Conservation (phyloP, 352 stramenopile genomes). For the Pilasporangium apinafurcum region DNA sequence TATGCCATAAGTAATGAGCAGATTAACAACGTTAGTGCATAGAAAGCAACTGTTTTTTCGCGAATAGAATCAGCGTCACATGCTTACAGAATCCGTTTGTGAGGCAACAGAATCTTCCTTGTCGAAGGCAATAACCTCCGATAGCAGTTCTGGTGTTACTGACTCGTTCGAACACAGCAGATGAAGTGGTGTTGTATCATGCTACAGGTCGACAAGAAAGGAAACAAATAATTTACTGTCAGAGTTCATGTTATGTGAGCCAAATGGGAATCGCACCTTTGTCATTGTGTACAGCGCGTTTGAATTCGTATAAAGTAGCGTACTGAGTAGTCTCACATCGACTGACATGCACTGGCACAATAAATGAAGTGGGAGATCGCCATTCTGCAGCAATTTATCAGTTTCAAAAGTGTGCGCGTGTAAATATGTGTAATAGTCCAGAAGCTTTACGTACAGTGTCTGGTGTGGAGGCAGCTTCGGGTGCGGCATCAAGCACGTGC, state of each 20-base stretch:
- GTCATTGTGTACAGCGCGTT: conserved; percentile 17
- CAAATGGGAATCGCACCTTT: conserved; percentile 13
- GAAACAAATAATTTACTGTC: too few relatives aligned
- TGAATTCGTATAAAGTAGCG: conserved; percentile 20
- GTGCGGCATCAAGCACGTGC: conserved; percentile 4
- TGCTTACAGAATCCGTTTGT: conserved; percentile 7
- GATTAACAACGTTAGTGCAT: background rate
- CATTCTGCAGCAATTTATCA: conserved; percentile 21
- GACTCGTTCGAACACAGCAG: conserved; percentile 42
- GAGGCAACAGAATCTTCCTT: conserved; percentile 14
- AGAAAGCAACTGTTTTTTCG: background rate
- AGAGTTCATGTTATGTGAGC: too few relatives aligned
- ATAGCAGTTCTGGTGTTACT: conserved; percentile 28
- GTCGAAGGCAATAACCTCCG: conserved; percentile 30
- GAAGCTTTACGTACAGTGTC: conserved; percentile 2
- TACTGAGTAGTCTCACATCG: conserved; percentile 16
- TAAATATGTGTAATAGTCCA: background rate
- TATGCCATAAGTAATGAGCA: conserved; percentile 4
- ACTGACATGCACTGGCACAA: conserved; percentile 37
- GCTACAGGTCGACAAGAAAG: conserved; percentile 10
- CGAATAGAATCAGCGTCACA: background rate
- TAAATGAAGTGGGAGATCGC: conserved; percentile 49
- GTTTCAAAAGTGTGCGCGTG: background rate
- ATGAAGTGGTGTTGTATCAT: conserved; percentile 35
- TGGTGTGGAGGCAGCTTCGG: conserved; percentile 9